Evolutionary conservation across 2,329 filamentous ascomycete genomes (phyloP), one percentile per base, ranked within the genome.

Genomic region (Monosporascus sp.): DNA sequence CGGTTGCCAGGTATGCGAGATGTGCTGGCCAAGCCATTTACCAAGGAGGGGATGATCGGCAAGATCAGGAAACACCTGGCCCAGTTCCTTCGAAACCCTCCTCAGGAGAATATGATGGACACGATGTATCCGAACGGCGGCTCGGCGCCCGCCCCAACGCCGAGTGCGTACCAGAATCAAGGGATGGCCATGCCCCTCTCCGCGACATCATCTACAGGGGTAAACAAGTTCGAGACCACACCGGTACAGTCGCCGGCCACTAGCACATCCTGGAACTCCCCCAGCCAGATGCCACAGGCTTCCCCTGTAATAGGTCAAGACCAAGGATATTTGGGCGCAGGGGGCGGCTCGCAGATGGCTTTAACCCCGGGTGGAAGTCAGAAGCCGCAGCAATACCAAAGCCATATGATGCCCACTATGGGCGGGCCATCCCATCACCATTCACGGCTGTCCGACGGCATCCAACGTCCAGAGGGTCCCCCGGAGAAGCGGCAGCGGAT

Each of bases 1-100:
- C 27, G 47, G 7, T 50, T 31, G 22, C 7, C 62, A 96, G 92
- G 93, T 44, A 97, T 99, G 92, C 95, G 96, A 66, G 94, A 96
- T 66, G 93, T 99, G 19, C 76, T 99, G 56, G 93, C 94, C 0
- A 99, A 99, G 68, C 94, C 94, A 0, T 99, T 99, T 69, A 99
- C 94, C 5, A 87, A 88, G 64, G 88, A 91, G 61, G 90, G 88
- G 40, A 90, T 94, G 76, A 80, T 90, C 52, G 85, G 87, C 60
- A 88, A 96, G 73, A 79, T 99, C 31, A 90, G 94, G 71, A 95
- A 93, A 66, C 91, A 97, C 67, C 78, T 97, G 49, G 81, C 84
- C n/a, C 87, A 91, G 67, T 79, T 96, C 56, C 86, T 95, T 66
- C 91, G 90, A 66, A 82, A 84, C 54, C 79, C 80, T 4, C 73